These are phyloP conservation scores for Solanum pinnatisectum DNA, from an alignment of 257 asterid species.

Conservation along the genomic window DNA sequence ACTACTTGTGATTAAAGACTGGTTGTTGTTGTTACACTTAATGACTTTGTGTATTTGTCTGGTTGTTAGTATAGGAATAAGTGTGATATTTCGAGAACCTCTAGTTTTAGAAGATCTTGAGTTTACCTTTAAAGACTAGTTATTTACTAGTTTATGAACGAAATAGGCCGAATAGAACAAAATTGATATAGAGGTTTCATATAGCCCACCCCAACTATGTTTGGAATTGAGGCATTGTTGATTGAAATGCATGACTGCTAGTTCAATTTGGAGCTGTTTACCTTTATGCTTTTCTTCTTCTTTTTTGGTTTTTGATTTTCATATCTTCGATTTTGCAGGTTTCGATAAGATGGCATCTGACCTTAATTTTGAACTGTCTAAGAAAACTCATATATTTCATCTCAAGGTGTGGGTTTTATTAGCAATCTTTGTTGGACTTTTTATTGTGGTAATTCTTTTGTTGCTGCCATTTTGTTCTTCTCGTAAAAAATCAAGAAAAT, in stretches of 20 bases:
- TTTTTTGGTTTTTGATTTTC: neutral
- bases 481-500: constrained; percentile 30
- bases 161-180: neutral
- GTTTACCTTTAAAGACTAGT: neutral
- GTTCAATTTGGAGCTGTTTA: neutral
- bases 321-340: constrained; percentile 12
- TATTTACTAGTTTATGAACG: neutral
- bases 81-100: neutral
- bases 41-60: neutral
- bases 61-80: neutral
- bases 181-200: neutral
- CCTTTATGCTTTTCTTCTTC: neutral
- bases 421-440: constrained; percentile 45
- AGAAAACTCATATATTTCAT: constrained; percentile 54
- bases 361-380: constrained; percentile 41
- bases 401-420: constrained; percentile 69
- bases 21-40: neutral
- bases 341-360: constrained; percentile 39
- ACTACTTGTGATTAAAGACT: neutral
- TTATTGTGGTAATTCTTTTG: constrained; percentile 31
- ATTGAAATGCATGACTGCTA: neutral
- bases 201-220: neutral
- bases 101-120: neutral
- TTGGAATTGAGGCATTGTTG: neutral
- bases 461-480: constrained; percentile 39